Evolutionary conservation across 495 filamentous ascomycete species (phyloP).

Genomic region (Lophiostoma macrostomum): DNA sequence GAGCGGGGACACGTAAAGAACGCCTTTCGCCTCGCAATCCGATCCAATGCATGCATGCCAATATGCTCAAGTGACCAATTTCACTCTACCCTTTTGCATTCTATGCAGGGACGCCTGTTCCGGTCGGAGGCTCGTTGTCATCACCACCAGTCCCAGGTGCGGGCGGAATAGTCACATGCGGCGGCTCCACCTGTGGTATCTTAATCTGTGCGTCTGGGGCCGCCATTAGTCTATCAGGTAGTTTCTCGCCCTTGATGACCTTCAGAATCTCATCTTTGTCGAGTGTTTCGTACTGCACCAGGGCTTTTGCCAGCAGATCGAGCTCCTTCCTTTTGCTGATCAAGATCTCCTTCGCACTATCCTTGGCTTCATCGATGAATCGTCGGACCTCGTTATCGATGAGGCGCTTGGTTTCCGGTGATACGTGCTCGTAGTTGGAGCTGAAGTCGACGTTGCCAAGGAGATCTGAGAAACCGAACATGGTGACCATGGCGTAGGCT

Average conservation of each 20-base stretch:
- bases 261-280: constrained; percentile 84
- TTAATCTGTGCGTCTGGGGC: constrained; percentile 51
- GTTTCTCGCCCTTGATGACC: constrained; percentile 78
- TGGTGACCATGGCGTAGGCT: constrained; percentile 81
- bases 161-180: not conserved
- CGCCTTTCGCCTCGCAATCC: constrained; percentile 14
- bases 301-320: constrained; percentile 77
- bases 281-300: constrained; percentile 92
- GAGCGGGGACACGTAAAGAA: constrained; percentile 5
- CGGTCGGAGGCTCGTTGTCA: not conserved
- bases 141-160: not conserved
- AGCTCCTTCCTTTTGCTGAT: constrained; percentile 72
- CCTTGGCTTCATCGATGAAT: constrained; percentile 75
- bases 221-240: constrained; percentile 56
- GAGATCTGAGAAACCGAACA: constrained; percentile 80
- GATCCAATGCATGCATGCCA: constrained; percentile 7
- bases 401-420: constrained; percentile 74
- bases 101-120: constrained; percentile 13
- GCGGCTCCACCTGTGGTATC: constrained; percentile 45
- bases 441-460: constrained; percentile 87
- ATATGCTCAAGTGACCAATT: not conserved
- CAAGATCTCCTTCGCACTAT: constrained; percentile 70
- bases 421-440: constrained; percentile 73
- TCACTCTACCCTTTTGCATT: not conserved
- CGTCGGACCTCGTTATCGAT: constrained; percentile 85